Base-by-base conservation (phyloP, 2,329 filamentous ascomycete genomes). In the Colletotrichum endophyticum region DNA sequence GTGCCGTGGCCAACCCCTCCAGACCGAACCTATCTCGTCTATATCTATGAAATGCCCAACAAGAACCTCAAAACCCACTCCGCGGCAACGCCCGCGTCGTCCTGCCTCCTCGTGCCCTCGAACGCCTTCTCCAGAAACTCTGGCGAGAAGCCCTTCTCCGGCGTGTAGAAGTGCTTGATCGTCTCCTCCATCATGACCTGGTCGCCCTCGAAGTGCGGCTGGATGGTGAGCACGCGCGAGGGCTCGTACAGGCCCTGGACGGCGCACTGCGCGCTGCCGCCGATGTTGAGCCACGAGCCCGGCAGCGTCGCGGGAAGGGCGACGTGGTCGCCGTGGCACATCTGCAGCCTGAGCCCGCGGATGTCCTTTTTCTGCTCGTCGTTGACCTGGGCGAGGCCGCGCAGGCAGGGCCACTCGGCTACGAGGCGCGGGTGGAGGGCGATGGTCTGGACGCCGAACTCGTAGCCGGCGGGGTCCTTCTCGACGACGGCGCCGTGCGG, bases 201-300 rank as follows among this genome's bases (percentile, higher is more conserved):
- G 3, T 83, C 85, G 75, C 87, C 89, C 70, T 89, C 88, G 7
- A 88, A 88, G 69, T 89, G 88, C n/a, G 86, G 88, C 71, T 89
- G 88, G 1, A 89, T 83, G 4, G 85, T 85, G 28, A 89, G 80
- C 63, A 87, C 81, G 4, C 79, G 79, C 3, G 81, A 80, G 4
- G 87, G 84, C 8, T 80, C 79, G 78, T 88, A 88, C 59, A 89
- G 82, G 16, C 83, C 86, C 59, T 89, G 87, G 3, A 87, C 81
- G n/a, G 79, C 76, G 78, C 88, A 89, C 39, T 81, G 82, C 13
- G 81, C 80, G 57, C 85, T 89, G 72, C 82, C 84, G 8, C 86
- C 87, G 3, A 89, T 81, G 62, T 86, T 86, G 12, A 84, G 78
- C 71, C 84, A 85, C 49, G 81, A 84, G 12, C 81, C 76, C 4